phyloP scores from a whole-genome alignment of 2,329 filamentous ascomycete species.

The Xylariaceae sp. region DNA sequence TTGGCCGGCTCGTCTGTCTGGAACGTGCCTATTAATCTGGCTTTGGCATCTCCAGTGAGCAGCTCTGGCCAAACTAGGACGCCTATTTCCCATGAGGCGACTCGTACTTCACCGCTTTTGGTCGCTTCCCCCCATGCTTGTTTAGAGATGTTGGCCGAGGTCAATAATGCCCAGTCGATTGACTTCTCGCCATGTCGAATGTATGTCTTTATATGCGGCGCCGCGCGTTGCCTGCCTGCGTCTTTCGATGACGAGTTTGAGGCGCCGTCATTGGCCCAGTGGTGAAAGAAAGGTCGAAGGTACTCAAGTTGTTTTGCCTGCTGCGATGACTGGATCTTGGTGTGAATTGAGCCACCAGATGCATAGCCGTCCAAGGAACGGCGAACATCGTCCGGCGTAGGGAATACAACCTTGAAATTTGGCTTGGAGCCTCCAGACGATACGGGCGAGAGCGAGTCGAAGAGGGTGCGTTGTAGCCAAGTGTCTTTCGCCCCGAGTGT shows the following conservation, averaged over 20 bases:
- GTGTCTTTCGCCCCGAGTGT: conserved; percentile 68
- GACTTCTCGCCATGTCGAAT: conserved; percentile 57
- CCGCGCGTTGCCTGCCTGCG: conserved; percentile 65
- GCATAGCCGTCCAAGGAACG: conserved; percentile 73
- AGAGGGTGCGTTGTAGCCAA: conserved; percentile 69
- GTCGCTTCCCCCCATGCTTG: conserved; percentile 79
- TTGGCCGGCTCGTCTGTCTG: conserved; percentile 52
- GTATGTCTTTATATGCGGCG: conserved; percentile 89
- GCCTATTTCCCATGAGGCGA: conserved; percentile 81
- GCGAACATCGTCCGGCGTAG: conserved; percentile 75
- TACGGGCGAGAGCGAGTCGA: conserved; percentile 41
- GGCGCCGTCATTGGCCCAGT: conserved; percentile 67
- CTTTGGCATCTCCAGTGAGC: conserved; percentile 38
- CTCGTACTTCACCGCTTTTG: conserved; percentile 58
- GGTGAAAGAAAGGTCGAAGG: conserved; percentile 66
- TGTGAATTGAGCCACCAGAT: conserved; percentile 79
- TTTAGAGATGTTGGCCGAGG: conserved; percentile 87
- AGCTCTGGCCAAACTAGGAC: conserved; percentile 77
- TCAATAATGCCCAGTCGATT: conserved; percentile 83
- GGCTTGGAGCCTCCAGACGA: conserved; percentile 34
- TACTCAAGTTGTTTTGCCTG: conserved; percentile 75
- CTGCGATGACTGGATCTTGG: conserved; percentile 66
- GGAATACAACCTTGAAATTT: conserved; percentile 72
- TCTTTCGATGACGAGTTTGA: conserved; percentile 33
- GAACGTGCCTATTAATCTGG: conserved; percentile 68